phyloP scores from a whole-genome alignment of 1,139 yeast genomes.

The Blastobotrys buckinghamii region DNA sequence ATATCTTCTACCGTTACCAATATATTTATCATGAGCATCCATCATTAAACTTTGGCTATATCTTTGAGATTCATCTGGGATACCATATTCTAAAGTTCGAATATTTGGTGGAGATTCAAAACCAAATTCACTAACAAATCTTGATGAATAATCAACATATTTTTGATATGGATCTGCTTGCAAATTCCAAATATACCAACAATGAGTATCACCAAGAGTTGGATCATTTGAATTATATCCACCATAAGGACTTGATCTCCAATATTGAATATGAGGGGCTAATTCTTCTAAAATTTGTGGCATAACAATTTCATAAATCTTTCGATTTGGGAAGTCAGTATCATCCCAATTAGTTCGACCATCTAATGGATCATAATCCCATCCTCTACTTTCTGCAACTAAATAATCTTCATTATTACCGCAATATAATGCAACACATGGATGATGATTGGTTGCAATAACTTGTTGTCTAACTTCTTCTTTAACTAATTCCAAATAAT shows the following conservation, averaged over 20 bases:
- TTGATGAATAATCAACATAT: slow-evolving; percentile 38
- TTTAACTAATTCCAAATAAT: slow-evolving; percentile 31
- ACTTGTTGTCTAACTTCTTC: slow-evolving; percentile 36
- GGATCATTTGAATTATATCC: slow-evolving; percentile 35
- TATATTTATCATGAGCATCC: slow-evolving; percentile 40
- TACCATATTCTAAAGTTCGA: slow-evolving; percentile 31
- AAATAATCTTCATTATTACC: slow-evolving; percentile 48
- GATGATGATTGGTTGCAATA: slow-evolving; percentile 34
- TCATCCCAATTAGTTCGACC: slow-evolving; percentile 31
- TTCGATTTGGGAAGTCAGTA: slow-evolving; percentile 40
- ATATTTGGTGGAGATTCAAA: slow-evolving; percentile 40
- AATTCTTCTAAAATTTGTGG: slow-evolving; percentile 32
- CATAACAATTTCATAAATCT: slow-evolving; percentile 37
- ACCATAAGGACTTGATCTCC: slow-evolving; percentile 43
- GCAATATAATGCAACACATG: slow-evolving; percentile 34
- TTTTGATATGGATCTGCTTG: slow-evolving; percentile 41
- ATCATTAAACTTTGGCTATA: slow-evolving; percentile 38
- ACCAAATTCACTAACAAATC: slow-evolving; percentile 46
- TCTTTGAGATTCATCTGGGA: slow-evolving; percentile 33
- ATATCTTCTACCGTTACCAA: slow-evolving; percentile 39
- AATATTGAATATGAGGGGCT: slow-evolving; percentile 35
- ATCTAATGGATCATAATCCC: slow-evolving; percentile 34
- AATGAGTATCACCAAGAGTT: slow-evolving; percentile 42
- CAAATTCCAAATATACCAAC: slow-evolving; percentile 50
- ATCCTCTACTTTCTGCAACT: slow-evolving; percentile 36